These are phyloP conservation scores for Saccharomycodes ludwigii DNA, from an alignment of 805 yeast genomes.

Conservation along the genomic window DNA sequence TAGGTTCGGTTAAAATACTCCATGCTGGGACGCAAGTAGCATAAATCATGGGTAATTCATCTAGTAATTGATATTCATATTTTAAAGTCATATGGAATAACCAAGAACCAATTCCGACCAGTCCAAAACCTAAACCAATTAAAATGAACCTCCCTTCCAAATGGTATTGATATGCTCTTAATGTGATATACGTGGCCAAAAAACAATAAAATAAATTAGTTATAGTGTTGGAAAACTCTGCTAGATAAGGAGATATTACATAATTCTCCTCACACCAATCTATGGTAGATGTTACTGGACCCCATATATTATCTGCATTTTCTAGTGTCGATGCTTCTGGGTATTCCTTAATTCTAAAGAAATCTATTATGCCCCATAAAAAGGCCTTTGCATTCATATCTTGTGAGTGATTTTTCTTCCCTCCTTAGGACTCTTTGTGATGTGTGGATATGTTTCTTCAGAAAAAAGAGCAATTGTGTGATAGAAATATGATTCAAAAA, in stretches of 20 bases:
- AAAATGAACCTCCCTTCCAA: conserved; percentile 62
- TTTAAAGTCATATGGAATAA: conserved; percentile 90
- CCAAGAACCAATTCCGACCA: conserved; percentile 93
- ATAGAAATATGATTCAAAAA: too few relatives aligned
- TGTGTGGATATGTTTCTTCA: too few relatives aligned
- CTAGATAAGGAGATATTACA: conserved; percentile 72
- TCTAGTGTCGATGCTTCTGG: too few relatives aligned
- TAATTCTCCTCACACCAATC: conserved; percentile 99
- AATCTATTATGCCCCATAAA: too few relatives aligned
- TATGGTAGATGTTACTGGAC: conserved; percentile 79
- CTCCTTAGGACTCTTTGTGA: too few relatives aligned
- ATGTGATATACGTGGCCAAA: conserved; percentile 52
- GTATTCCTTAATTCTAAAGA: conserved; percentile 3
- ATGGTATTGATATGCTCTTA: conserved; percentile 43
- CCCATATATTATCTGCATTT: too few relatives aligned
- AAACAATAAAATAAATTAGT: conserved; percentile 54
- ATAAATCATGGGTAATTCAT: conserved; percentile 96
- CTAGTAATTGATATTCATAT: conserved; percentile 82
- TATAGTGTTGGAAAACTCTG: conserved; percentile 79
- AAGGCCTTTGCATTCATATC: too few relatives aligned
- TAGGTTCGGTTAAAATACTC: conserved; percentile 59
- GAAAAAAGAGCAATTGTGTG: too few relatives aligned
- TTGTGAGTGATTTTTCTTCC: too few relatives aligned
- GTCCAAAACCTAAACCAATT: conserved; percentile 65
- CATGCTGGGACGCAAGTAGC: conserved; percentile 94